A percentile compares a stretch with the other conserved stretches of the same genome.
phyloP scores from a whole-genome alignment of 2,329 filamentous ascomycete species.

The Tolypocladium nubicola region DNA sequence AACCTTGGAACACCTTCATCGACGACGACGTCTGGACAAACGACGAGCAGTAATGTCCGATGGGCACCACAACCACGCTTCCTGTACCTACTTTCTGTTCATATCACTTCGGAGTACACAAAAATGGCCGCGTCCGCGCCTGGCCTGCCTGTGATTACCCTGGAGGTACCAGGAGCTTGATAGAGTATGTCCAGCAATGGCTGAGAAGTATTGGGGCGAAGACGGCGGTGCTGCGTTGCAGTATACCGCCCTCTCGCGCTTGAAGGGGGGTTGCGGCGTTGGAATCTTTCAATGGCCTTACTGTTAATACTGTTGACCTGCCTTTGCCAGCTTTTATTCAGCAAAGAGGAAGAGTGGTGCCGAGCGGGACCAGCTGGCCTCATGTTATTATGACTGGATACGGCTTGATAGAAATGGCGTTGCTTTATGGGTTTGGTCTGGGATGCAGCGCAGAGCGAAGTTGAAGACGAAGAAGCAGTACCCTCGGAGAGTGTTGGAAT shows the following conservation, averaged over 20 bases:
- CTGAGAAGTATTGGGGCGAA: no score
- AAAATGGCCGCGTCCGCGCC: not conserved
- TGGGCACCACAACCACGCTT: not conserved
- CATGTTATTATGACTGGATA: not conserved
- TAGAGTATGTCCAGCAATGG: not conserved
- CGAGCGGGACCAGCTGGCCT: not conserved
- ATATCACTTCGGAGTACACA: not conserved
- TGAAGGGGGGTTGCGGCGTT: not conserved
- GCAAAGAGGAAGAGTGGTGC: not conserved
- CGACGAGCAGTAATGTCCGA: conserved; percentile 11
- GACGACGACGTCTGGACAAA: conserved; percentile 18
- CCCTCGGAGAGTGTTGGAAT: not conserved
- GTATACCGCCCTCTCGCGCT: not conserved
- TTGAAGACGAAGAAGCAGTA: not conserved
- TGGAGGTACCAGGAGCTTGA: not conserved
- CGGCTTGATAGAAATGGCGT: not conserved
- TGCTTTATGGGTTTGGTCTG: not conserved
- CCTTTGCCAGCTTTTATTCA: not conserved
- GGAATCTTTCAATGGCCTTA: not conserved
- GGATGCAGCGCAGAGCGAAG: not conserved
- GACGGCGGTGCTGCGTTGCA: not conserved
- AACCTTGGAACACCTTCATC: conserved; percentile 20
- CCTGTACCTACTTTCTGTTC: not conserved
- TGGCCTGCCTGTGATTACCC: not conserved
- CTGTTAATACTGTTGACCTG: not conserved